Evolutionary conservation across 257 asterid species (phyloP), one percentile per base, ranked within the genome.

Genomic region (Capsicum rhomboideum): DNA sequence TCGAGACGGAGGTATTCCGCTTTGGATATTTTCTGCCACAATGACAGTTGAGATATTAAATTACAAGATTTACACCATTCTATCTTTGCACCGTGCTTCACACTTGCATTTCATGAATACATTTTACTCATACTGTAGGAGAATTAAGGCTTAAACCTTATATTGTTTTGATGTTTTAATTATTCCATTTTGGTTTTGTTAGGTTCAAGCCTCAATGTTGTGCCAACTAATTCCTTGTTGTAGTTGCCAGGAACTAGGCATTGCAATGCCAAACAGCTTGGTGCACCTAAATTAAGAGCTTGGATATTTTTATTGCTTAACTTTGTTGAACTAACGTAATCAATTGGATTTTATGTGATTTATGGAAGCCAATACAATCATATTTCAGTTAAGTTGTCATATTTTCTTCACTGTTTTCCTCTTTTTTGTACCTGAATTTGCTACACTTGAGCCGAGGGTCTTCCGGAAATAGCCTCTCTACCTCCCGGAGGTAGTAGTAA

Each of bases 1-100:
- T 44, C 93, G 99, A 55, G 99, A 96, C 87, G 99, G 98, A 90
- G 99, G 98, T 96, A 89, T 2, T 58, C 40, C 74, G 31, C 34
- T 80, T 80, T 69, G 42, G 21, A 50, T 59, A 34, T 44, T 34
- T 31, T 86, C 71, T 20, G 44, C 81, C 23, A 46, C 17, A 26
- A 50, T 50, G 42, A 50, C 81, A 26, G 5, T 8, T 8, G 17
- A 44, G 59, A 44, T 10, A 49, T 12, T 42, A 13, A 37, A 1
- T 34, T 53, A 16, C 29, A 29, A 28, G 23, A 18, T 26, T 40
- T 29, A 10, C 37, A 26, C 12, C 17, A 56, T 5, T 56, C 66
- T 75, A 12, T 10, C 31, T 21, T 68, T 26, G 10, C 42, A 46
- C 11, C 63, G 0, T 26, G 63, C 40, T 75, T 50, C 26, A 75